Conservation (phyloP, 352 stramenopile species). For the Peronosclerospora sorghi region DNA sequence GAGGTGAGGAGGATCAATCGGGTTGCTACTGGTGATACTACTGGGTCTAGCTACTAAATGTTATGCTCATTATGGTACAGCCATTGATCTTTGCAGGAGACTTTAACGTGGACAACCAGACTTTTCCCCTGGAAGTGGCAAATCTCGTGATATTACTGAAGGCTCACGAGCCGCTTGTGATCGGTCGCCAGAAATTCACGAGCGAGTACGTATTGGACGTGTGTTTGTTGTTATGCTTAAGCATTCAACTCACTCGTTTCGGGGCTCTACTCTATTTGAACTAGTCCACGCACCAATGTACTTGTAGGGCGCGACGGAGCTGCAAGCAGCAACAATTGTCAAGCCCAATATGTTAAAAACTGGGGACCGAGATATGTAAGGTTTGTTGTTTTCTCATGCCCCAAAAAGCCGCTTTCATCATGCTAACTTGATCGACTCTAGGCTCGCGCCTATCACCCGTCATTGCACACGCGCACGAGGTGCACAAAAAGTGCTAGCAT, state of each 20-base stretch:
- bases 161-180: slow-evolving; percentile 28
- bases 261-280: neutral
- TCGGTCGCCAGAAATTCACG: slow-evolving; percentile 55
- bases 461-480: slow-evolving; percentile 35
- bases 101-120: slow-evolving; percentile 81
- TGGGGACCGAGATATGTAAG: slow-evolving; percentile 50
- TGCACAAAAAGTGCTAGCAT: slow-evolving; percentile 22
- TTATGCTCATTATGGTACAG: slow-evolving; percentile 11
- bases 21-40: neutral
- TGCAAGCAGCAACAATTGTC: slow-evolving; percentile 66
- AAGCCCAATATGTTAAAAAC: slow-evolving; percentile 48
- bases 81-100: slow-evolving; percentile 71
- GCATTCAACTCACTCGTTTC: neutral
- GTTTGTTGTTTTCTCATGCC: slow-evolving; percentile 10
- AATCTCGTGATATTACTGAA: slow-evolving; percentile 47
- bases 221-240: neutral
- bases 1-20: slow-evolving; percentile 28
- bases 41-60: neutral
- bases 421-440: slow-evolving; percentile 8
- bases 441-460: slow-evolving; percentile 46
- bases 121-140: slow-evolving; percentile 55
- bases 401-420: neutral
- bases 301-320: slow-evolving; percentile 72
- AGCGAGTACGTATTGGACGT: slow-evolving; percentile 48
- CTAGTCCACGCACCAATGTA: slow-evolving; percentile 62